Conservation (phyloP, 352 stramenopile genomes). For the Salisapilia sapeloensis region DNA sequence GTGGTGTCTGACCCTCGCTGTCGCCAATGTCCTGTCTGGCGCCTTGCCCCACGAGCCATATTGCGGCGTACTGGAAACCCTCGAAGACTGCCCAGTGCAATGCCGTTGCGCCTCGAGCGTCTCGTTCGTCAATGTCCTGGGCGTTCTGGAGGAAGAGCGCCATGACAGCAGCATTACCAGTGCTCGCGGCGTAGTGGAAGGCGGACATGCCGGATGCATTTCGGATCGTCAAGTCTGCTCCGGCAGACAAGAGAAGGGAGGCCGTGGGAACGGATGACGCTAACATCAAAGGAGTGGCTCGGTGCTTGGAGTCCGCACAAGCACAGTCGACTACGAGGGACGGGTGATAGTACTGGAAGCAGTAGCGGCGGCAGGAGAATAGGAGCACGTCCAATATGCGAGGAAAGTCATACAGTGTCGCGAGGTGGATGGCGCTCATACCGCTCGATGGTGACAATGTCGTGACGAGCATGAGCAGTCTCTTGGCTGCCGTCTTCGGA, state of each 20-base stretch:
- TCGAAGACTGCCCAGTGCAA: slow-evolving; percentile 76
- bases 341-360: too few relatives aligned
- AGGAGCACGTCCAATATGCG: slow-evolving; percentile 40
- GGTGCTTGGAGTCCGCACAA: slow-evolving; percentile 50
- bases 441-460: too few relatives aligned
- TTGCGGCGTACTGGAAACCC: slow-evolving; percentile 71
- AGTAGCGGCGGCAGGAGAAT: slow-evolving; percentile 22
- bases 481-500: too few relatives aligned
- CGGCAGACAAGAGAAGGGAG: slow-evolving; percentile 24
- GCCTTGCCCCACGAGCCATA: slow-evolving; percentile 29
- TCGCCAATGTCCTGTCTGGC: slow-evolving; percentile 32
- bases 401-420: slow-evolving; percentile 61
- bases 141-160: slow-evolving; percentile 40
- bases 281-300: slow-evolving; percentile 57
- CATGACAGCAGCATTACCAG: slow-evolving; percentile 53
- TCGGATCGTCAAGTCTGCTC: slow-evolving; percentile 22
- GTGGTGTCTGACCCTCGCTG: slow-evolving; percentile 50
- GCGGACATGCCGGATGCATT: slow-evolving; percentile 71
- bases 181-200: slow-evolving; percentile 66
- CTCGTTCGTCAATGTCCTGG: slow-evolving; percentile 50
- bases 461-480: too few relatives aligned
- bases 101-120: slow-evolving; percentile 46
- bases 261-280: slow-evolving; percentile 52
- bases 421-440: slow-evolving; percentile 62
- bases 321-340: slow-evolving; percentile 29